Evolutionary conservation across 345 rosid genomes (phyloP).

Genomic region (Eucalyptus marginata): DNA sequence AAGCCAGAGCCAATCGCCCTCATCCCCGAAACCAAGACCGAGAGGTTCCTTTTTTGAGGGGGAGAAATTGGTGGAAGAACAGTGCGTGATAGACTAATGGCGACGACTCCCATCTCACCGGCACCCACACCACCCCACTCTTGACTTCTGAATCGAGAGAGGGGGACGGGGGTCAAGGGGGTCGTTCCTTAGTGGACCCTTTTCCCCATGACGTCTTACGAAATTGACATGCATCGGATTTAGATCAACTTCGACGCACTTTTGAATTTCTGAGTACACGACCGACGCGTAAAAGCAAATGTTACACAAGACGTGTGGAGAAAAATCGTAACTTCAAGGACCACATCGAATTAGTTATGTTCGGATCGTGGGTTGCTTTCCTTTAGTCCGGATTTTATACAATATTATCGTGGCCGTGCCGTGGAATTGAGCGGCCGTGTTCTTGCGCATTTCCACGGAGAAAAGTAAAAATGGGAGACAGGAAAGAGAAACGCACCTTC

Average conservation of each 20-base stretch:
- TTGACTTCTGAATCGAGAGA: no score
- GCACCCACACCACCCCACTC: background rate
- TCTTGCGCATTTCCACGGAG: background rate
- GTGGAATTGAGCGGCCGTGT: no score
- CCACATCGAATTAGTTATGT: background rate
- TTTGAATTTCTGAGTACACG: background rate
- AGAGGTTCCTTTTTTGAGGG: background rate
- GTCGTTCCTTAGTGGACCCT: background rate
- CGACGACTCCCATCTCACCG: background rate
- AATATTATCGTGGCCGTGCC: background rate
- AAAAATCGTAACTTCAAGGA: background rate
- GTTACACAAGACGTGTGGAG: background rate
- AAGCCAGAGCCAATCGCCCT: background rate
- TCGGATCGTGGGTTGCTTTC: background rate
- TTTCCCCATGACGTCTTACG: background rate
- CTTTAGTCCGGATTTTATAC: background rate
- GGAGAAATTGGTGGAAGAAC: background rate
- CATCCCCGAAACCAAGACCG: background rate
- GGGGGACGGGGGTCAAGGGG: background rate
- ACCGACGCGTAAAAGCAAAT: background rate
- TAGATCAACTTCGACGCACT: background rate
- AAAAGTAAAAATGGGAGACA: background rate
- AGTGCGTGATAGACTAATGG: background rate
- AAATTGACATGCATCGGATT: no score
- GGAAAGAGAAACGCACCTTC: no score